Evolutionary conservation across 2,329 filamentous ascomycete genomes (phyloP), one percentile per base, ranked within the genome.

Genomic region (Claviceps capensis): DNA sequence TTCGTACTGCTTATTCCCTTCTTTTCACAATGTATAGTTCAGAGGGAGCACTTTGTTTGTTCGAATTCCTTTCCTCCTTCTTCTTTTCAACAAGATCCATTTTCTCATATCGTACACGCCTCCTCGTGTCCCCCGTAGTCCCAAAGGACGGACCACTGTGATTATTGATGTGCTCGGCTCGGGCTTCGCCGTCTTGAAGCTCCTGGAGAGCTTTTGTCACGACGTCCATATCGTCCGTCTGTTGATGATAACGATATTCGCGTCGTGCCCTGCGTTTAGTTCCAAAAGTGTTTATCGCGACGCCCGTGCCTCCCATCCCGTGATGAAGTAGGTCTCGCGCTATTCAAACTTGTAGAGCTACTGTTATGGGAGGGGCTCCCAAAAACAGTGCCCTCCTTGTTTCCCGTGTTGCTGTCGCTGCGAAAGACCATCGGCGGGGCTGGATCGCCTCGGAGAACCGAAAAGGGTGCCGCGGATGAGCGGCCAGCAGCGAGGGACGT

Each of bases 321-420:
- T 26, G 52, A 52, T 5, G 49, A 48, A 2, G 22, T 23, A 1
- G 46, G 52, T 6, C 44, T 42, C 5, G 52, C 30, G 30, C 30
- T 34, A 34, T 34, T 42, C 16, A 45, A 22, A 16, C 49, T 36
- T 9, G 22, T 42, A n/a, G 17, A 17, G 11, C 47, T 19, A 37
- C 48, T 43, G 48, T 23, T 23, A n/a, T 42, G 14, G 16, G 48
- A 19, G 14, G 38, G 16, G 34, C 34, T 30, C 17, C 30, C 22
- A 23, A 9, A 16, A 14, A 23, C 52, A 43, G 48, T 54, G 52
- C 69, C 69, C 56, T 71, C 67, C 59, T 69, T 69, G 58, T 69
- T 67, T 53, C 69, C 68, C 48, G 65, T 51, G 50, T 63, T 66
- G 61, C 69, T 70, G 30, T 71, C 66, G 52, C 67, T 69, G 42